Evolutionary conservation across 2,329 filamentous ascomycete species (phyloP).

Genomic region (Talaromyces islandicus): DNA sequence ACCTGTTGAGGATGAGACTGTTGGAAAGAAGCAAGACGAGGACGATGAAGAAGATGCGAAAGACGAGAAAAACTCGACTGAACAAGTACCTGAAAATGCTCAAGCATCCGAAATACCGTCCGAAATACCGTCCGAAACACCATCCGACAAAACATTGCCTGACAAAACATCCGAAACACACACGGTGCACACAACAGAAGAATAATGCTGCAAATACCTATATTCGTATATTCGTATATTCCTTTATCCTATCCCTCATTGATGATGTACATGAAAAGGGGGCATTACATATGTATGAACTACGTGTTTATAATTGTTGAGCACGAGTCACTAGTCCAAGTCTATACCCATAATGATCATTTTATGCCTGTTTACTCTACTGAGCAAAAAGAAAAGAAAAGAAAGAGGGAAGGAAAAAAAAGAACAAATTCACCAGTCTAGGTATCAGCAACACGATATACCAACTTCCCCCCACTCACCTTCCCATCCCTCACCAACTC

Average conservation of each 20-base stretch:
- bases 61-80: not conserved
- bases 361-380: not conserved
- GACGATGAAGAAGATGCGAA: no score
- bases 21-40: not conserved
- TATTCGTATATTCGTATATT: not conserved
- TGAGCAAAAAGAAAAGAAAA: no score
- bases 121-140: not conserved
- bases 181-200: not conserved
- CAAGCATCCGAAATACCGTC: not conserved
- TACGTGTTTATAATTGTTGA: not conserved
- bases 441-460: not conserved
- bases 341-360: not conserved
- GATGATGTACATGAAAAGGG: not conserved
- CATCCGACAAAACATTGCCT: not conserved
- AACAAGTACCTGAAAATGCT: not conserved
- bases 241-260: not conserved
- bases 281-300: not conserved
- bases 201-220: not conserved
- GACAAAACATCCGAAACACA: not conserved
- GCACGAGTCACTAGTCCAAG: not conserved
- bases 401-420: no score
- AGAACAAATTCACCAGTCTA: not conserved
- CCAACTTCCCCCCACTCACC: slow-evolving; percentile 15
- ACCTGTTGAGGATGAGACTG: not conserved
- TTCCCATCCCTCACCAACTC: slow-evolving; percentile 10